A percentile compares a stretch with the other conserved stretches of the same genome.
Evolutionary conservation across 2,329 filamentous ascomycete genomes (phyloP).

Genomic region (Ambrosiella beaveri): DNA sequence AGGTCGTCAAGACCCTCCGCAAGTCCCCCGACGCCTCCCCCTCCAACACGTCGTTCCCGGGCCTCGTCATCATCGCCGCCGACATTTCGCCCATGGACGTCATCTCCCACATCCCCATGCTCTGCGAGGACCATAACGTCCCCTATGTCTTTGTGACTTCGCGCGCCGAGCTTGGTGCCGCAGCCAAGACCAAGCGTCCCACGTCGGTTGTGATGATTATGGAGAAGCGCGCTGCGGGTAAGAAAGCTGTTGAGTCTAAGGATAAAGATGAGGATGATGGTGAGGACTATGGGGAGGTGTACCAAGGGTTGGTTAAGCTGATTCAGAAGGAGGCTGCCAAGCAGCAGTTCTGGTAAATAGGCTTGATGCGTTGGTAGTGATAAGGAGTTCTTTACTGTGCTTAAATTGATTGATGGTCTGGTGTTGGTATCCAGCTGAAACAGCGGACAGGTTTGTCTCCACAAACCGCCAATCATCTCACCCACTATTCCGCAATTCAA

Average conservation of each 20-base stretch:
- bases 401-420: too few species aligned
- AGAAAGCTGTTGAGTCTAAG: constrained; percentile 27
- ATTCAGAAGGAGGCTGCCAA: constrained; percentile 47
- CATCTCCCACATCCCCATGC: constrained; percentile 91
- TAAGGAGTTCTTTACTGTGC: too few species aligned
- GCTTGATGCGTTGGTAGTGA: too few species aligned
- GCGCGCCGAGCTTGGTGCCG: constrained; percentile 82
- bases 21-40: constrained; percentile 64
- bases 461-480: neutral
- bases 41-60: constrained; percentile 44
- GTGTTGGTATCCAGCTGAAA: too few species aligned
- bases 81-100: constrained; percentile 98
- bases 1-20: constrained; percentile 95
- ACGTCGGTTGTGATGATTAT: constrained; percentile 89
- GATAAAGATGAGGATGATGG: constrained; percentile 32
- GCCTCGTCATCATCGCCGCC: constrained; percentile 79
- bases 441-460: neutral
- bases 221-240: constrained; percentile 34
- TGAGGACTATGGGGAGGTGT: constrained; percentile 45
- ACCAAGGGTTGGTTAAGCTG: constrained; percentile 47
- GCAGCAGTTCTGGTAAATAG: constrained; percentile 30
- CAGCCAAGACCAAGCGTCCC: constrained; percentile 85
- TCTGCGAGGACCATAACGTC: constrained; percentile 95
- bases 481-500: neutral
- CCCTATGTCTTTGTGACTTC: constrained; percentile 92